phyloP scores from a whole-genome alignment of 1,284 basidiomycete genomes.

The Golubevia sp. region DNA sequence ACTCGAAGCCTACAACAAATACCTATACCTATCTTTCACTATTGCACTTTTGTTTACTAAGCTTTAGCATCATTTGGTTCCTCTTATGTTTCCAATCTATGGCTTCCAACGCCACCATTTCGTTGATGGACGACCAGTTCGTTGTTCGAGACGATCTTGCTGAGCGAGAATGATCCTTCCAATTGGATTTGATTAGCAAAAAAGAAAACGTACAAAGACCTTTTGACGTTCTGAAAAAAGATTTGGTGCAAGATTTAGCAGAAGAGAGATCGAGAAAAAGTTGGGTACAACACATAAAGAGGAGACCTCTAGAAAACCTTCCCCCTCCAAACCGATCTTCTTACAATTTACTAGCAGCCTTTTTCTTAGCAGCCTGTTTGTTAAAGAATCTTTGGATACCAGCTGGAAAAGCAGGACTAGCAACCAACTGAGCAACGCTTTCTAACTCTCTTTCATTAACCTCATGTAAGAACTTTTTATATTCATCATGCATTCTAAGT shows the following conservation, averaged over 20 bases:
- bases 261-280: neutral
- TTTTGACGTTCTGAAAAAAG: neutral
- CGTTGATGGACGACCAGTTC: too few relatives aligned
- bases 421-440: slow-evolving; percentile 11
- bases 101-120: too few relatives aligned
- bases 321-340: neutral
- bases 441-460: slow-evolving; percentile 18
- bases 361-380: slow-evolving; percentile 19
- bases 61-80: neutral
- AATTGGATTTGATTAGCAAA: too few relatives aligned
- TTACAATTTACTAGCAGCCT: slow-evolving; percentile 11
- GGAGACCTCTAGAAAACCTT: neutral
- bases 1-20: neutral
- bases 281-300: neutral
- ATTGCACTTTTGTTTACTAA: neutral
- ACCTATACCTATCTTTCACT: neutral
- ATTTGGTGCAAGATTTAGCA: neutral
- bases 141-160: too few relatives aligned
- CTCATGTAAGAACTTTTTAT: slow-evolving; percentile 11
- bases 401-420: slow-evolving; percentile 13
- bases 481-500: slow-evolving; percentile 7
- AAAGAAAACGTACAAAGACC: too few relatives aligned
- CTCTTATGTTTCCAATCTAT: too few relatives aligned
- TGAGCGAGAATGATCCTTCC: neutral
- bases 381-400: slow-evolving; percentile 16